A percentile compares a stretch with the other conserved stretches of the same genome.
These are phyloP conservation scores for Staphylotrichum tortipilum DNA, from an alignment of 495 filamentous ascomycete genomes.

Conservation along the genomic window DNA sequence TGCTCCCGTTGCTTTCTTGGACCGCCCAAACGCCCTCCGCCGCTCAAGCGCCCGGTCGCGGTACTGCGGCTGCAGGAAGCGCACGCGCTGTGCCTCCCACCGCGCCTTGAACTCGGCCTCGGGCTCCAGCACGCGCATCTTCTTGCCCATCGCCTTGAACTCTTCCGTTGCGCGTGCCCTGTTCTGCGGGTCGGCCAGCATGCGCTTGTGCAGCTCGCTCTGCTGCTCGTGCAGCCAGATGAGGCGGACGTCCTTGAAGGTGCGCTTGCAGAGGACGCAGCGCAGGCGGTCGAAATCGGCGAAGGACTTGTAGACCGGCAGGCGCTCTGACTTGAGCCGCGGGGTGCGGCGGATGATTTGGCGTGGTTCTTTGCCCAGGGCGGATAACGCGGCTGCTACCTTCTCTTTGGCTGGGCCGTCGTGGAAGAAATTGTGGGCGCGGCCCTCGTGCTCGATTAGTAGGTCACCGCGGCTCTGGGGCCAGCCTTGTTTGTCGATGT, in stretches of 20 bases:
- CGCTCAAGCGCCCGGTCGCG: slow-evolving; percentile 80
- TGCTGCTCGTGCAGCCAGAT: slow-evolving; percentile 69
- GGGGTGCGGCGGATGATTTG: slow-evolving; percentile 21
- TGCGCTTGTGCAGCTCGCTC: slow-evolving; percentile 64
- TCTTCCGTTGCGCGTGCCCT: slow-evolving; percentile 48
- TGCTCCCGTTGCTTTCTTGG: slow-evolving; percentile 32
- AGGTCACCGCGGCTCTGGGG: slow-evolving; percentile 19
- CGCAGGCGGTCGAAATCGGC: slow-evolving; percentile 61
- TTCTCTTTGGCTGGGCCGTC: slow-evolving; percentile 25
- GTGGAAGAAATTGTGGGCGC: slow-evolving; percentile 20
- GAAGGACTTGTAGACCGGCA: slow-evolving; percentile 44
- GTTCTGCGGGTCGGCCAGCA: slow-evolving; percentile 53
- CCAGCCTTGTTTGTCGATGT: slow-evolving; percentile 13
- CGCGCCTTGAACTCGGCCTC: slow-evolving; percentile 25
- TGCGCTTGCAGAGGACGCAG: slow-evolving; percentile 68
- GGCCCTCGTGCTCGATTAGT: slow-evolving; percentile 25
- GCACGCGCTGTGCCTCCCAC: slow-evolving; percentile 15
- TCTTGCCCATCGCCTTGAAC: slow-evolving; percentile 51
- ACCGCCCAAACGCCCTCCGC: slow-evolving; percentile 63
- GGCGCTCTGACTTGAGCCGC: slow-evolving; percentile 16
- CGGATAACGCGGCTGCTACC: slow-evolving; percentile 25
- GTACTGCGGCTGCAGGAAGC: slow-evolving; percentile 46
- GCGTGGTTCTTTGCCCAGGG: slow-evolving; percentile 18
- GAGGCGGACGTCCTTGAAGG: slow-evolving; percentile 60
- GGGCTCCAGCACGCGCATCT: slow-evolving; percentile 33